phyloP scores from a whole-genome alignment of 495 filamentous ascomycete species.

The Oidiodendron maius region DNA sequence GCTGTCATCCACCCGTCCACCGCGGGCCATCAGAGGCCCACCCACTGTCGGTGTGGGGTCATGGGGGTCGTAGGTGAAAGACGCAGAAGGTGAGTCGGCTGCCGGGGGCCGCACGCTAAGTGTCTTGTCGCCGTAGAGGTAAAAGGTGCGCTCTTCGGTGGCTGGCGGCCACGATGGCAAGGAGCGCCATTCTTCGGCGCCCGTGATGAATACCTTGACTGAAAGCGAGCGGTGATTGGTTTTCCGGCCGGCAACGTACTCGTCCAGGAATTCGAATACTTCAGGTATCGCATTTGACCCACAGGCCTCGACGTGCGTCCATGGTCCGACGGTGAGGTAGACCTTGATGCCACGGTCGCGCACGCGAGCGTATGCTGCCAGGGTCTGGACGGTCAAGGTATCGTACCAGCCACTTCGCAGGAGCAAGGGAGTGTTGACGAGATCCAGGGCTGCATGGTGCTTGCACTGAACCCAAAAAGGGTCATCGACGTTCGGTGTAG shows the following conservation, averaged over 20 bases:
- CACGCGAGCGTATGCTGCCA: conserved; percentile 22
- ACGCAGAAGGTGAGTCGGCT: conserved; percentile 10
- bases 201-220: conserved; percentile 11
- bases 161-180: conserved; percentile 15
- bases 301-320: conserved; percentile 10
- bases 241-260: conserved; percentile 11
- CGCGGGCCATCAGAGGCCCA: conserved; percentile 1
- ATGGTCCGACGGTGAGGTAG: conserved; percentile 13
- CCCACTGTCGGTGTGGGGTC: conserved; percentile 26
- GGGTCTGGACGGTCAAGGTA: conserved; percentile 17
- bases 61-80: conserved; percentile 27
- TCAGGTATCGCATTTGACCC: neutral
- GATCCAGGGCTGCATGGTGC: conserved; percentile 18
- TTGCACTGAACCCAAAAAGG: conserved; percentile 17
- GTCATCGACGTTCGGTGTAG: conserved; percentile 7
- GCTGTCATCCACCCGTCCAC: conserved; percentile 20
- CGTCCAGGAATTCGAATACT: conserved; percentile 8
- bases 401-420: conserved; percentile 30
- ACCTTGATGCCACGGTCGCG: conserved; percentile 11
- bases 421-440: conserved; percentile 24
- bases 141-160: conserved; percentile 13
- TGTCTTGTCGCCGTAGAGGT: conserved; percentile 13
- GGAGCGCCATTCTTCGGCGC: conserved; percentile 11
- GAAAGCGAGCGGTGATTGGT: neutral
- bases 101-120: conserved; percentile 10